Base-by-base conservation (phyloP, 1,284 basidiomycete species). In the Takashimella tepidaria region DNA sequence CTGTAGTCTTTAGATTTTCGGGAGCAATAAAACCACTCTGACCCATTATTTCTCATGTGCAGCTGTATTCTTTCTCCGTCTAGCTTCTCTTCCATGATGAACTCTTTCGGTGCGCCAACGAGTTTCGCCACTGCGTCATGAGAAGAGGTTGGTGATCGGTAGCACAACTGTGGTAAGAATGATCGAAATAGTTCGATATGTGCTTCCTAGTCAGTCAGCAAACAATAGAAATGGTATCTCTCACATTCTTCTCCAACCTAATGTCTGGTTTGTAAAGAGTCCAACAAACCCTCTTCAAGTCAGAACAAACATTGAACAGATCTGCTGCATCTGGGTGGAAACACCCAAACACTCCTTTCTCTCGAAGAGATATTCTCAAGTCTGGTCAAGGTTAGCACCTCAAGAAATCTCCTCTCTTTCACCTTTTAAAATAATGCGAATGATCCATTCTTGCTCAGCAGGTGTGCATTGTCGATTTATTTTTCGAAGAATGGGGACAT, bases 51-150 rank as follows among this genome's bases (percentile, higher is more conserved):
- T 47, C 85, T 80, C 73, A 89, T 95, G 68, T 98, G 93, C 48
- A 98, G 66, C 69, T 97, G 93, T 74, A 97, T 92, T 24, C 93
- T 79, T 71, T 98, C 92, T 1, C 92, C 92, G 66, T 98, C 92
- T 1, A 96, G 80, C 71, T 97, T 98, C 76, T 98, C 93, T 69
- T 97, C 92, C 45, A 98, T 88, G 58, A 91, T 78, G 69, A 96
- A 96, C 48, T 76, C 73, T n/a, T 68, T 81, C 62, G 41, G 66
- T 1, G 83, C 83, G 21, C 82, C 82, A 83, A 96, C 92, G 49
- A 87, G 82, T 62, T 87, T 88, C 47, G 93, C 84, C 0, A 90
- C 84, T 16, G 87, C 85, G 60, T 87, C 86, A 25, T 93, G 82
- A 55, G 82, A 86, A 55, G 81, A 67, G 0, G 63, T 82, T 1